phyloP scores from a whole-genome alignment of 768 basidiomycete genomes.

The Leccinum broughii region DNA sequence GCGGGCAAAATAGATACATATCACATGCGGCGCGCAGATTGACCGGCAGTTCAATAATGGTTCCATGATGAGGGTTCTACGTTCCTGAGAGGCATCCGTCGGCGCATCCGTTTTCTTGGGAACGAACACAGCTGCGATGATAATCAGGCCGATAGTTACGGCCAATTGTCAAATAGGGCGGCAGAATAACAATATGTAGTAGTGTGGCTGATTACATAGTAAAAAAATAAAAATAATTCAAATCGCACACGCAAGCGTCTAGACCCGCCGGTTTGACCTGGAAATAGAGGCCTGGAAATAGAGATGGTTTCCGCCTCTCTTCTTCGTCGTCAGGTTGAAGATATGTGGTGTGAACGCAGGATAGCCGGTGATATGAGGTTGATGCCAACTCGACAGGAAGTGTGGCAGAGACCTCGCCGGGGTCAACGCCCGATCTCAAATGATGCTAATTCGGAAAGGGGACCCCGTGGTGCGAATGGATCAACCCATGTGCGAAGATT shows the following conservation, averaged over 20 bases:
- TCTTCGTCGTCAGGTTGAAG: neutral
- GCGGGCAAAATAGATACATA: neutral
- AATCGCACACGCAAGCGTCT: neutral
- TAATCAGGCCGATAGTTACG: constrained; percentile 5
- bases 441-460: neutral
- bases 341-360: neutral
- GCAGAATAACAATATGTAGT: neutral
- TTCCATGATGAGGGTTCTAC: neutral
- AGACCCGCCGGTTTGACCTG: neutral
- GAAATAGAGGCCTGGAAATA: neutral
- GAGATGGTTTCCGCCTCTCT: neutral
- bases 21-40: neutral
- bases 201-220: neutral
- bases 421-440: neutral
- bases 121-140: neutral
- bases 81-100: neutral
- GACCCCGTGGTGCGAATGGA: neutral
- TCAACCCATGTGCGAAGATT: neutral
- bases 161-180: neutral
- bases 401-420: neutral
- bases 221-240: neutral
- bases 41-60: neutral
- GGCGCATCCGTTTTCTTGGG: constrained; percentile 2
- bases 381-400: neutral
- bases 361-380: neutral